Evolutionary conservation across 106 monocot genomes (phyloP), one percentile per base, ranked within the genome.

Genomic region (Iris macrosiphon): DNA sequence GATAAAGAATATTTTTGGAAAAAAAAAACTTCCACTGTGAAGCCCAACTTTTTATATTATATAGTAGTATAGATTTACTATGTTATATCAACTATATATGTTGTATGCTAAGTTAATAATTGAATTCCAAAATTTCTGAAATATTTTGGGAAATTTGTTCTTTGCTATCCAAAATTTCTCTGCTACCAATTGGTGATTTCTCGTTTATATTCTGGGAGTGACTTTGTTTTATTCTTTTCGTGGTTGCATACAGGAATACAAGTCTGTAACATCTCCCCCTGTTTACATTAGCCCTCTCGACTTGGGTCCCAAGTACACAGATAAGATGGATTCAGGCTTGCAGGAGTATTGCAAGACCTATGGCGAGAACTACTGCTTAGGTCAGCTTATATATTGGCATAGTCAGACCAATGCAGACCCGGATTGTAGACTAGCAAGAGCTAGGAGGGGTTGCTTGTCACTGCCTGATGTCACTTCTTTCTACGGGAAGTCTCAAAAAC

Each of bases 271-370:
- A 22, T 96, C 96, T 45, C 61, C 82, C 15, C 89, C 96, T 31
- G 89, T 96, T 47, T 87, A 87, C 72, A 96, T 96, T 47, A 96
- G 90, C 57, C 83, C 90, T 29, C 83, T 96, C 23, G 96, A 96
- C 56, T 63, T 96, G 45, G 96, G 96, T 45, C 96, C 96, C 17
- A 96, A 90, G 44, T 96, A 83, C 60, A 74, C 59, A 12, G 80
- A 90, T 32, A 90, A 77, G 69, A 80, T 86, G 75, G 89, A 83
- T 1, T 63, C 96, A 14, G 85, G 88, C 11, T 84, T 94, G 64
- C 71, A 84, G 22, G 93, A 89, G 58, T 96, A 90, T 51, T 80
- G 82, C 74, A 96, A 96, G 61, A 74, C 67, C n/a, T 96, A 96
- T 46, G 70, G 74, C 22, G 72, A 82, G 52, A 89, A 83, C 39